Evolutionary conservation across 805 yeast genomes (phyloP).

Genomic region (Schwanniomyces pseudopolymorphus): DNA sequence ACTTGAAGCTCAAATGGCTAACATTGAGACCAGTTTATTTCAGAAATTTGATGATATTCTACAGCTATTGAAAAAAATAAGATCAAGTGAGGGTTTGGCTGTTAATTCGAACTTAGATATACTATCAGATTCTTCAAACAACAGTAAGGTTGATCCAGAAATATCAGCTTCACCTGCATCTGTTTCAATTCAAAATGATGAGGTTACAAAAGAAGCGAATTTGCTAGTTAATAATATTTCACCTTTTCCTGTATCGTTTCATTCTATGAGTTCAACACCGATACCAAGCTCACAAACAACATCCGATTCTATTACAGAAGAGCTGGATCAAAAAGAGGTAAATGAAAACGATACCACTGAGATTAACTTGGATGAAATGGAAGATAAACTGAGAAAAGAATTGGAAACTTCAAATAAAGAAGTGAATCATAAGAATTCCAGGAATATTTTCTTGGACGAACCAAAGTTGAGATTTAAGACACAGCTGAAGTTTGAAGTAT

Average conservation of each 20-base stretch:
- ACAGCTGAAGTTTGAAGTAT: conserved; percentile 1
- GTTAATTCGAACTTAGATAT: conserved; percentile 16
- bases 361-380: background rate
- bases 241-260: background rate
- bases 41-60: conserved; percentile 46
- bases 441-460: background rate
- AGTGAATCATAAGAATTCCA: background rate
- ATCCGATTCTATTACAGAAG: background rate
- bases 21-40: conserved; percentile 42
- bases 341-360: background rate
- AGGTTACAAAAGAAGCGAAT: background rate
- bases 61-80: conserved; percentile 39
- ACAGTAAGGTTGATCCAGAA: background rate
- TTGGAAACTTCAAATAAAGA: background rate
- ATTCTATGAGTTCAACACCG: background rate
- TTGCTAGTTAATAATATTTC: background rate
- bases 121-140: background rate
- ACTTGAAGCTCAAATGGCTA: conserved; percentile 35
- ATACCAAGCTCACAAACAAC: background rate
- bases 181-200: background rate
- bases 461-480: background rate
- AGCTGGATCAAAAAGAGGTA: background rate
- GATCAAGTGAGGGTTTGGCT: conserved; percentile 40
- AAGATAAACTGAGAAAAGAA: background rate
- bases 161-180: background rate